Evolutionary conservation across 148 eudicot species (phyloP).

Genomic region (Hydrangea macrophylla): DNA sequence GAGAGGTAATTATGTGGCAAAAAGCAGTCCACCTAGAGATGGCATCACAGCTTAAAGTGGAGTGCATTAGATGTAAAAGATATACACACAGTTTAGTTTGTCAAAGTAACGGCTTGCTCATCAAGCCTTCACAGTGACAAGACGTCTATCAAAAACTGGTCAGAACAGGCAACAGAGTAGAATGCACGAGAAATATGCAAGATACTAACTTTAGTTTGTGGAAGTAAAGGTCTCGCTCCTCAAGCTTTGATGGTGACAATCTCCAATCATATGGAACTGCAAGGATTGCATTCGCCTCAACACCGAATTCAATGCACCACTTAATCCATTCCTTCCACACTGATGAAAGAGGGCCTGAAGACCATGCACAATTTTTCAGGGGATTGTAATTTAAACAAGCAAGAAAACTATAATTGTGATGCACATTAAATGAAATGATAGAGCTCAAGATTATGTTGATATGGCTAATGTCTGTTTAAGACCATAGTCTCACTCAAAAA

Average conservation of each 20-base stretch:
- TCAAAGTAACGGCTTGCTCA: neutral
- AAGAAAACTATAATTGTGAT: slow-evolving; percentile 4
- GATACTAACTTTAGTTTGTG: slow-evolving; percentile 78
- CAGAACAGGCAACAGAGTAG: slow-evolving; percentile 3
- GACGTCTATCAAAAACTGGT: slow-evolving; percentile 2
- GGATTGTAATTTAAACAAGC: neutral
- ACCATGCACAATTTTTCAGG: slow-evolving; percentile 16
- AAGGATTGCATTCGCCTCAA: slow-evolving; percentile 90
- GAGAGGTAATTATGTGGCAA: neutral
- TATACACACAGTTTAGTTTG: neutral
- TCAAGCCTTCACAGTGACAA: neutral
- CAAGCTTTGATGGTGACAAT: slow-evolving; percentile 89
- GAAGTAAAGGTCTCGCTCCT: slow-evolving; percentile 96
- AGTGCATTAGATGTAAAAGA: neutral
- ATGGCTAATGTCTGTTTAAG: too few relatives aligned
- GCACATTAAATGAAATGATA: neutral
- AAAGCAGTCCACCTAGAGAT: neutral
- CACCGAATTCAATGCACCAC: slow-evolving; percentile 98
- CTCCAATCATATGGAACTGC: slow-evolving; percentile 99
- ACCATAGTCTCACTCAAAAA: too few relatives aligned
- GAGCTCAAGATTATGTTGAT: too few relatives aligned
- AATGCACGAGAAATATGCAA: slow-evolving; percentile 12
- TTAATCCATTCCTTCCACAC: slow-evolving; percentile 99
- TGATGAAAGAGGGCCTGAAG: slow-evolving; percentile 91
- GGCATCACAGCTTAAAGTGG: neutral